phyloP scores from a whole-genome alignment of 106 monocot species.

The Triglochin maritima region DNA sequence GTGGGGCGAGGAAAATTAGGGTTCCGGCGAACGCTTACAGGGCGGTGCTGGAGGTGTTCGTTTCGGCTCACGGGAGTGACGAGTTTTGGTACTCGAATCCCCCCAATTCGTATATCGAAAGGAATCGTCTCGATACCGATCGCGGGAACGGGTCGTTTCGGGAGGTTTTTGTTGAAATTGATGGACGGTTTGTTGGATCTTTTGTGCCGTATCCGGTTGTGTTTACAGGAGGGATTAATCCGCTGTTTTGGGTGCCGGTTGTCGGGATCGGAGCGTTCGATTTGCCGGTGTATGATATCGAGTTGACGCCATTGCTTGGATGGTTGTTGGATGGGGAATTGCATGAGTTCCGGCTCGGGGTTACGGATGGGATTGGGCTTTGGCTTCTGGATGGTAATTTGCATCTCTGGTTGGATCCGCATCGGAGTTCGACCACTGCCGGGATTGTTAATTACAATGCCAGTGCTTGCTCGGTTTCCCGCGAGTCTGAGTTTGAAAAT shows the following conservation, averaged over 20 bases:
- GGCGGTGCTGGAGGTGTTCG: slow-evolving; percentile 18
- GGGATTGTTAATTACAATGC: slow-evolving; percentile 13
- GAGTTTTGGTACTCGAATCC: slow-evolving; percentile 50
- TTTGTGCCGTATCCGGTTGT: slow-evolving; percentile 39
- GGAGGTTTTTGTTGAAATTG: slow-evolving; percentile 23
- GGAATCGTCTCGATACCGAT: slow-evolving; percentile 8
- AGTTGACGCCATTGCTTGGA: slow-evolving; percentile 44
- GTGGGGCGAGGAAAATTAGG: background rate
- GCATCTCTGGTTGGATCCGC: slow-evolving; percentile 39
- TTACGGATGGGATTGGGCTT: slow-evolving; percentile 15
- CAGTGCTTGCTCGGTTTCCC: slow-evolving; percentile 6
- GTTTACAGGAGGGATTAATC: slow-evolving; percentile 38
- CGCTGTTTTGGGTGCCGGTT: slow-evolving; percentile 37
- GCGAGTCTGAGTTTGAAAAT: slow-evolving; percentile 10
- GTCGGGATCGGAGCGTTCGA: slow-evolving; percentile 37
- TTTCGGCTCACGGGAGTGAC: slow-evolving; percentile 7
- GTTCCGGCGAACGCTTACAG: slow-evolving; percentile 17
- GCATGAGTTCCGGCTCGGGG: slow-evolving; percentile 23
- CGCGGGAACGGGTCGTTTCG: slow-evolving; percentile 43
- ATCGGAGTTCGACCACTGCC: slow-evolving; percentile 12
- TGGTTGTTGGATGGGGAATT: slow-evolving; percentile 18
- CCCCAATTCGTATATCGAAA: slow-evolving; percentile 5
- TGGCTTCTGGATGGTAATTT: slow-evolving; percentile 45
- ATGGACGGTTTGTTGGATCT: slow-evolving; percentile 30
- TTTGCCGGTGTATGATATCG: slow-evolving; percentile 47